A percentile compares a stretch with the other conserved stretches of the same genome.
phyloP scores from a whole-genome alignment of 768 basidiomycete species.

The Kwoniella europaea region DNA sequence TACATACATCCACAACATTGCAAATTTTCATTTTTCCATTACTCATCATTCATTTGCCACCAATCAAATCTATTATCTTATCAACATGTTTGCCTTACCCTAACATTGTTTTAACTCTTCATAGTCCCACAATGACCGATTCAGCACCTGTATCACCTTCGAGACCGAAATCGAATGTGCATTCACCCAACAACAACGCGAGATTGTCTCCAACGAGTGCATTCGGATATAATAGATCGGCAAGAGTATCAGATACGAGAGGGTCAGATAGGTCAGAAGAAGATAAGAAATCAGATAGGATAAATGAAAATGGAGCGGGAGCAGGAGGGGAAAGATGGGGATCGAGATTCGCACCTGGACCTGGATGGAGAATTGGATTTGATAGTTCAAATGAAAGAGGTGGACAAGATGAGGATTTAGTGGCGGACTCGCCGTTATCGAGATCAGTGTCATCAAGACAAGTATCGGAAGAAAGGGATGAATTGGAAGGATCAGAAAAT shows the following conservation, averaged over 20 bases:
- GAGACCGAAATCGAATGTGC: constrained; percentile 14
- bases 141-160: constrained; percentile 20
- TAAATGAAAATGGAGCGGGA: constrained; percentile 13
- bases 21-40: background rate
- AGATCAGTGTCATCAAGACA: constrained; percentile 13
- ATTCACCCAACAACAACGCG: constrained; percentile 15
- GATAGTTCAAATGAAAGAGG: constrained; percentile 41
- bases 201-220: constrained; percentile 21
- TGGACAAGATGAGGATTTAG: constrained; percentile 31
- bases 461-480: constrained; percentile 21
- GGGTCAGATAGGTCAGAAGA: constrained; percentile 34
- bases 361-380: constrained; percentile 37
- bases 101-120: background rate
- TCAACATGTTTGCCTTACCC: background rate
- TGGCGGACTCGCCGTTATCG: constrained; percentile 23
- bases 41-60: background rate
- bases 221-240: constrained; percentile 38
- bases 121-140: constrained; percentile 12
- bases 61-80: background rate
- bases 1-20: background rate
- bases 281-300: constrained; percentile 15
- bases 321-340: constrained; percentile 11
- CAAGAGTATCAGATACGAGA: constrained; percentile 43
- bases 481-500: constrained; percentile 21
- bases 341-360: constrained; percentile 16